Evolutionary conservation across 495 filamentous ascomycete genomes (phyloP).

Genomic region (Penicillium antarcticum): DNA sequence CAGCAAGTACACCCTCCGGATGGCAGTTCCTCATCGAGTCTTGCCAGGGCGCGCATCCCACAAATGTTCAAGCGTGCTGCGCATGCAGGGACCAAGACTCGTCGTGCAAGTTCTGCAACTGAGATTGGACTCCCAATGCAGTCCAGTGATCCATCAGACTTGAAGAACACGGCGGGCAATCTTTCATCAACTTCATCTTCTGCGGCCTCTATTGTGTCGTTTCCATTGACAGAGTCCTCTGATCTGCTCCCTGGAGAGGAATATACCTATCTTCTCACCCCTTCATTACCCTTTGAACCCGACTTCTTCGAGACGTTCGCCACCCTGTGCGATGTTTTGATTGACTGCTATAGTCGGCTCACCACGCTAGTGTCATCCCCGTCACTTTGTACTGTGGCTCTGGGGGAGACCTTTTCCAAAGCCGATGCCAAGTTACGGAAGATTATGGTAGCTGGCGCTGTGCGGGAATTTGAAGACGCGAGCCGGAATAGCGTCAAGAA

Average conservation of each 20-base stretch:
- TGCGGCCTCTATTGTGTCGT: conserved; percentile 40
- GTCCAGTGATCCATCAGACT: conserved; percentile 47
- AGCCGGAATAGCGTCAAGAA: conserved; percentile 69
- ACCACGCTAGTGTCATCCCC: conserved; percentile 67
- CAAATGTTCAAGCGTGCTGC: conserved; percentile 83
- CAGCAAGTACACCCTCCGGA: conserved; percentile 79
- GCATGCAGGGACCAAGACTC: conserved; percentile 59
- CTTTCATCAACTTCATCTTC: conserved; percentile 36
- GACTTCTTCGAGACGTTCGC: conserved; percentile 97
- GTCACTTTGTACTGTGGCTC: conserved; percentile 59
- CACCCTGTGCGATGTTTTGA: conserved; percentile 93
- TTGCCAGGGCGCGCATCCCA: conserved; percentile 74
- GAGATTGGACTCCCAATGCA: conserved; percentile 62
- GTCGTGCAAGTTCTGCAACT: conserved; percentile 69
- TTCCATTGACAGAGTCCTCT: conserved; percentile 49
- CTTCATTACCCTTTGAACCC: conserved; percentile 91
- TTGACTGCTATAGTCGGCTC: conserved; percentile 84
- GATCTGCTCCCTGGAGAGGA: conserved; percentile 67
- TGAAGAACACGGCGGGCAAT: conserved; percentile 43
- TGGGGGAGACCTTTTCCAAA: conserved; percentile 79
- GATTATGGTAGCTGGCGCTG: conserved; percentile 76
- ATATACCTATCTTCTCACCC: conserved; percentile 84
- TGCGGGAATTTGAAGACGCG: conserved; percentile 90
- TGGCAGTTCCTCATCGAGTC: conserved; percentile 63
- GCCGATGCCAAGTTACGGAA: conserved; percentile 82